Evolutionary conservation across 495 filamentous ascomycete genomes (phyloP), one percentile per base, ranked within the genome.

Genomic region (Neohortaea acidophila): DNA sequence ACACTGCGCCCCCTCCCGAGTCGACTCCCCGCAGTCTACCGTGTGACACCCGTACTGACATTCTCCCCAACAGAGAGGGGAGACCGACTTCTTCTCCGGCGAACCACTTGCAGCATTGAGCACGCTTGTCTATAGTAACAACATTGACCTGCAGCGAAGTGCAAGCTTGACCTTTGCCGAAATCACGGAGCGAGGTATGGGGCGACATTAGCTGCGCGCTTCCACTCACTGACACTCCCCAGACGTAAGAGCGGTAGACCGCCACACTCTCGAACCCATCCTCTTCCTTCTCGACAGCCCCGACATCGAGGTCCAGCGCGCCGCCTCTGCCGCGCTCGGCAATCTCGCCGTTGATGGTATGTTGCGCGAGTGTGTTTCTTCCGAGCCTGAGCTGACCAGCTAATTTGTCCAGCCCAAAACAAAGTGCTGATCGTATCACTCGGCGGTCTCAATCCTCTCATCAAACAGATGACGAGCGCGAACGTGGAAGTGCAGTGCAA

Each of bases 401-500:
- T n/a, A n/a, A n/a, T 20, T 10, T 28, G 20, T 38, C n/a, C 48
- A 94, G 89, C 79, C 48, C 85, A 94, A 51, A 97, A 97, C 67
- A 97, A 97, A 56, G 85, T 96, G 48, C 64, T 84, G 51, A 96
- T 97, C 43, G 89, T 97, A 44, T 69, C 78, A 29, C 75, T 97
- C 10, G 86, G 86, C 51, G 89, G 89, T 23, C 70, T 97, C 47
- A 70, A 73, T 27, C 89, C 91, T 36, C 71, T 97, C 36, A 97
- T 97, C 62, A 78, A 81, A 33, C 91, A 96, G 60, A 97, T 97
- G 89, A 84, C 84, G 68, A 94, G 87, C 27, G 73, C 78, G n/a
- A 97, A 97, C 51, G 89, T 97, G 45, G 89, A 97, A 59, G 89
- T 97, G 22, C 89, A 96, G 59, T 97, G 89, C 69, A 97, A 97